These are phyloP conservation scores for Microdochium nivale DNA, from an alignment of 2,329 filamentous ascomycete genomes.

Conservation along the genomic window DNA sequence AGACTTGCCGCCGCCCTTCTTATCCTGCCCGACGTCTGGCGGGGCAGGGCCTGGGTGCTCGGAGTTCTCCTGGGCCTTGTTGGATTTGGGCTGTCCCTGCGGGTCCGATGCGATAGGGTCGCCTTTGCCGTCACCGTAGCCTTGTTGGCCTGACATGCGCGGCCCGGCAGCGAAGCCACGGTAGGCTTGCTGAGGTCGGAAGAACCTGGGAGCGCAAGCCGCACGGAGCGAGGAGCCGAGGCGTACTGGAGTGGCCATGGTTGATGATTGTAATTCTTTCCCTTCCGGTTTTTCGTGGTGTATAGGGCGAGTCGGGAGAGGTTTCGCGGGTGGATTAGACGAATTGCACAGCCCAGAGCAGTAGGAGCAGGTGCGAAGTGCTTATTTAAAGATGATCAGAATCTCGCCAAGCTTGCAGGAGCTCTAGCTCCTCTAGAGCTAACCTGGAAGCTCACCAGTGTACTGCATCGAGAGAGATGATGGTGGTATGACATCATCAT, in stretches of 20 bases:
- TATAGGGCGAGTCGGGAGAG: neutral
- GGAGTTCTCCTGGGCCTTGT: slow-evolving; percentile 18
- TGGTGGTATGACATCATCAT: neutral
- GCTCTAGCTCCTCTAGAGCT: neutral
- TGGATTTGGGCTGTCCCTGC: slow-evolving; percentile 23
- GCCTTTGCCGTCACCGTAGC: slow-evolving; percentile 31
- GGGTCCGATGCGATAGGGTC: slow-evolving; percentile 25
- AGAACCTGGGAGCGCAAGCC: slow-evolving; percentile 5
- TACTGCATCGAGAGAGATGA: neutral
- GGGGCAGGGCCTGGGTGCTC: slow-evolving; percentile 35
- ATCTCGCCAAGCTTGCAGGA: neutral
- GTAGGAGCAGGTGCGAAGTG: too few relatives aligned
- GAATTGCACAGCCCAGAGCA: too few relatives aligned
- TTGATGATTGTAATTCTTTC: neutral
- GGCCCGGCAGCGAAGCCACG: slow-evolving; percentile 13
- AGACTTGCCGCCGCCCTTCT: slow-evolving; percentile 17
- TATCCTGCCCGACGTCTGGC: slow-evolving; percentile 28
- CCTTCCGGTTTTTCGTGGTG: neutral
- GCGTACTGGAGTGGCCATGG: slow-evolving; percentile 18
- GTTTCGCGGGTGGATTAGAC: neutral
- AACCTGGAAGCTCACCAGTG: neutral
- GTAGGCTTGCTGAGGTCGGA: slow-evolving; percentile 5
- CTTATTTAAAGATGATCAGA: too few relatives aligned
- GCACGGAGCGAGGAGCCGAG: slow-evolving; percentile 13
- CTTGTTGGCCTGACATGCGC: slow-evolving; percentile 14